Base-by-base conservation (phyloP, 371 early-diverging fungal genomes). In the Saksenaea oblongispora region DNA sequence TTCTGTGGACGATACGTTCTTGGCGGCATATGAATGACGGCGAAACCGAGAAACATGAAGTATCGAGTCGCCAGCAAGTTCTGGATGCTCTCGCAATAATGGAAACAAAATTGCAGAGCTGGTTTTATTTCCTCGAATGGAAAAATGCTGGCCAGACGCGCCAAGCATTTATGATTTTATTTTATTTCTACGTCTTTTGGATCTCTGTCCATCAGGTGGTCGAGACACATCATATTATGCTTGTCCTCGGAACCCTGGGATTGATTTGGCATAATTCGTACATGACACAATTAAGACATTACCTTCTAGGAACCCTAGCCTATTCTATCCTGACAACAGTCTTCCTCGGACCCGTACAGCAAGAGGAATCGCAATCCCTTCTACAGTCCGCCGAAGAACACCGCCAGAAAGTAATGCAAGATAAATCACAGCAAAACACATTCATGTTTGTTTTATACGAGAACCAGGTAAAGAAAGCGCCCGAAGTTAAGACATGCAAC, bases 371-470 rank as follows among this genome's bases (percentile, higher is more conserved):
- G 7, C 22, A 51, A 5, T 59, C 67, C 8, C 24, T 67, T 5
- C n/a, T 42, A 14, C 63, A 67, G 41, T 59, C 59, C 22, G 63
- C 51, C 4, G 59, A 62, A 26, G 59, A 62, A 28, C 62, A 60
- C 41, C 67, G 62, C 34, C 31, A 56, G 5, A 24, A 62, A 26
- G 31, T 39, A 10, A 57, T 67, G 41, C 63, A 62, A 27, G 28
- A 24, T 22, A 28, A 58, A 22, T 27, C 59, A 15, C 13, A 54
- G 13, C 35, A 42, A 2, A 28, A 58, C 17, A 59, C 58, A 34
- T 67, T 67, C 57, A 54, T 44, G 39, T 67, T 67, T 59, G 59
- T 63, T 35, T 7, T 67, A 9, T 62, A 62, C 57, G 67, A 67
- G 56, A 67, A 67, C 31, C 63, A 67, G 59, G 67, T 62, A 66